phyloP scores from a whole-genome alignment of 2,329 filamentous ascomycete genomes.

The Emergomyces africanus region DNA sequence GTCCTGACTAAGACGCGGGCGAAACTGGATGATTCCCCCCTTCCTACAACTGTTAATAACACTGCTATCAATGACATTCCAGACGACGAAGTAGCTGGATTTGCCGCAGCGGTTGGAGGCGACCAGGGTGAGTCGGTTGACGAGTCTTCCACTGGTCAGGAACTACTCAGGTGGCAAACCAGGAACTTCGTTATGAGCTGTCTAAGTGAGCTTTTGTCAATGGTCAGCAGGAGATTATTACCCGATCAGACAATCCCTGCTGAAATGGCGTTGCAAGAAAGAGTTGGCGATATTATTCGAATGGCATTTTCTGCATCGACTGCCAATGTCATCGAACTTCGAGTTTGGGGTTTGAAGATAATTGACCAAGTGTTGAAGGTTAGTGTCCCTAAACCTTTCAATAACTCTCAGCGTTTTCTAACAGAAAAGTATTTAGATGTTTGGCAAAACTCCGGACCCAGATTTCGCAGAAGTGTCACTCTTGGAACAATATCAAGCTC shows the following conservation, averaged over 20 bases:
- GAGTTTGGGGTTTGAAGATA: slow-evolving; percentile 84
- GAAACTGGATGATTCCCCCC: slow-evolving; percentile 41
- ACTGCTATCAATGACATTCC: slow-evolving; percentile 58
- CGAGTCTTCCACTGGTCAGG: slow-evolving; percentile 52
- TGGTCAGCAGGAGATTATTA: slow-evolving; percentile 66
- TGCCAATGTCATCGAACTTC: slow-evolving; percentile 75
- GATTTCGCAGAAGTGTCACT: slow-evolving; percentile 97
- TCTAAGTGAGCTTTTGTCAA: slow-evolving; percentile 65
- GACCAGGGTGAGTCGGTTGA: slow-evolving; percentile 44
- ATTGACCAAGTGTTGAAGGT: slow-evolving; percentile 80
- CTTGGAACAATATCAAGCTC: slow-evolving; percentile 94
- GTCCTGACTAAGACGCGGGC: slow-evolving; percentile 78
- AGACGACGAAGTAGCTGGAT: slow-evolving; percentile 94
- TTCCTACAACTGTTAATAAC: slow-evolving; percentile 25
- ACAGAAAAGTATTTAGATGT: slow-evolving; percentile 45
- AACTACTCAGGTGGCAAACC: slow-evolving; percentile 90
- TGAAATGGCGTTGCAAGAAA: slow-evolving; percentile 64
- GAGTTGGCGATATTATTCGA: slow-evolving; percentile 81
- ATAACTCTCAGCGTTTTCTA: background rate
- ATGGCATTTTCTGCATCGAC: slow-evolving; percentile 98
- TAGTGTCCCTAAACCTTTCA: slow-evolving; percentile 5
- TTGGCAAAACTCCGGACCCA: slow-evolving; percentile 87
- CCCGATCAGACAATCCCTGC: slow-evolving; percentile 67
- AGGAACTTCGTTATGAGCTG: slow-evolving; percentile 87
- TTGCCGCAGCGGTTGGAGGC: slow-evolving; percentile 60